Base-by-base conservation (phyloP, 2,329 filamentous ascomycete species). In the Atkinsonella hypoxylon region DNA sequence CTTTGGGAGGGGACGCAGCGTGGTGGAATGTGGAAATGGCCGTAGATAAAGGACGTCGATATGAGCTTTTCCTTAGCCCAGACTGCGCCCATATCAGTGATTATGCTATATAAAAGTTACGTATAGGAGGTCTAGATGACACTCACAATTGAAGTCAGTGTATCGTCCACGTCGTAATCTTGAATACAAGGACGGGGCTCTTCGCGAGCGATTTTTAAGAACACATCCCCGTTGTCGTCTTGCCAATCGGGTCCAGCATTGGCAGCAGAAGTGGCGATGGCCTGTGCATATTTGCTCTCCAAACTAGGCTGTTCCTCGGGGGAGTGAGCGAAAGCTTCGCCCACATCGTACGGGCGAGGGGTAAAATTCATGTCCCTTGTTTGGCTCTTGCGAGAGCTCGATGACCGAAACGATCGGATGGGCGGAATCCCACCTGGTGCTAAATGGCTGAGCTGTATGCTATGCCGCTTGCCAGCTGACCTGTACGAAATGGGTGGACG, bases 181-280 rank as follows among this genome's bases (percentile, higher is more conserved):
- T 70, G 67, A 17, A 60, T 58, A 47, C 68, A 70, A 45, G 67
- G 69, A 15, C 62, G 58, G 13, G 70, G 56, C 54, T 80, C 77
- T 52, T 81, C 76, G 11, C 73, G 69, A 12, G 78, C 78, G 53
- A 82, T 81, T 49, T 70, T 74, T 53, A 82, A 70, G 55, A 81
- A 82, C 40, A 81, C 67, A 55, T 82, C 78, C 39, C 75, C 76
- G 3, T 71, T 76, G 55, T 79, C 78, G 49, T 81, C 78, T 41
- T 49, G 36, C 39, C 51, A 36, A 36, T 46, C 48, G 17, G 36
- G n/a, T 13, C 44, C 41, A 38, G 40, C 20, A 26, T 26, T 22
- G n/a, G 48, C 34, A 11, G 54, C 51, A 15, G 30, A n/a, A 15
- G 38, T 13, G 47, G 17, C 20, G 15, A 20, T 17, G 12, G 26